Evolutionary conservation across 768 basidiomycete genomes (phyloP).

Genomic region (Tephrocybe rancida): DNA sequence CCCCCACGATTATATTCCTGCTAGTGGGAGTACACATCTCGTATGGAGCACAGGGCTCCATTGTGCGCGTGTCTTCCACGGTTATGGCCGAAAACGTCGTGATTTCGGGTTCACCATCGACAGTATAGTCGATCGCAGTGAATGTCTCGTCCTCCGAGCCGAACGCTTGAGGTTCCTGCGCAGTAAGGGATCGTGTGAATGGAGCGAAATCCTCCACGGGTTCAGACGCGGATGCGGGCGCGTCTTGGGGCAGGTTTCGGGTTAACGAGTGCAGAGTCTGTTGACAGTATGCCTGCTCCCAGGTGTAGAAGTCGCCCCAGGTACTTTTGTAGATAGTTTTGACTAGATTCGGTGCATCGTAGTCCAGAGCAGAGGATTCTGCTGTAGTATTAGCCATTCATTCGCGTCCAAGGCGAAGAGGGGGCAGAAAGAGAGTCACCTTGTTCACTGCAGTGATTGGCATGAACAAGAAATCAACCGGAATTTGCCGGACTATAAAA

Average conservation of each 20-base stretch:
- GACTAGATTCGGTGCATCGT: constrained; percentile 3
- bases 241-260: background rate
- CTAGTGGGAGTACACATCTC: constrained; percentile 56
- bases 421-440: background rate
- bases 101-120: constrained; percentile 3
- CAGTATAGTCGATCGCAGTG: constrained; percentile 13
- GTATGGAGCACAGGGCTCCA: constrained; percentile 41
- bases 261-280: constrained; percentile 18
- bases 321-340: constrained; percentile 12
- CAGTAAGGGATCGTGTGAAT: background rate
- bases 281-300: constrained; percentile 22
- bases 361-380: background rate
- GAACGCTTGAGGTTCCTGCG: background rate
- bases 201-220: background rate
- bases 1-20: constrained; percentile 52
- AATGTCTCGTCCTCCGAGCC: constrained; percentile 13
- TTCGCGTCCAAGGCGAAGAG: background rate
- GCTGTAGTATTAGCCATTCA: constrained; percentile 4
- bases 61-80: constrained; percentile 11
- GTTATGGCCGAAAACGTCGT: constrained; percentile 12
- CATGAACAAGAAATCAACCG: background rate
- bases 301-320: constrained; percentile 24
- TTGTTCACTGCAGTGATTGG: background rate
- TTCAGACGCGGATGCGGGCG: background rate
- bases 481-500: constrained; percentile 6